Evolutionary conservation across 805 yeast genomes (phyloP).

Genomic region (Myxozyma mucilagina): DNA sequence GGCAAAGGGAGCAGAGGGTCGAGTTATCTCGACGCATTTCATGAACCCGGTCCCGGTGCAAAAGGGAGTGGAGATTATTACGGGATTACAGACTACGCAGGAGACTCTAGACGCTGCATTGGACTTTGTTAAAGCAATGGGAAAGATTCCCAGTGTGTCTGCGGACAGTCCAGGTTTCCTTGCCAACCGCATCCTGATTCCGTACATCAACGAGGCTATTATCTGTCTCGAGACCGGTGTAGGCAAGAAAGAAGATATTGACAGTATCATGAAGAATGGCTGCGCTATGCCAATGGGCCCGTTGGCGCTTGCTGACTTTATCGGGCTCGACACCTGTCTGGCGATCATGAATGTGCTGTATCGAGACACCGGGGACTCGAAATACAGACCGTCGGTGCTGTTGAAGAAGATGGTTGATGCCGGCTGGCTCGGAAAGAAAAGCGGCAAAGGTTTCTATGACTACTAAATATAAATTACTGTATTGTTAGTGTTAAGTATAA

Average conservation of each 20-base stretch:
- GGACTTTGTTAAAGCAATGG: constrained; percentile 41
- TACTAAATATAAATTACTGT: constrained; percentile 13
- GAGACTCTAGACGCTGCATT: constrained; percentile 40
- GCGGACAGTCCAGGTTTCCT: constrained; percentile 47
- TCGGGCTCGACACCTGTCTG: constrained; percentile 48
- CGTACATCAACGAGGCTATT: constrained; percentile 49
- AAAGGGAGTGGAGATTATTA: constrained; percentile 47
- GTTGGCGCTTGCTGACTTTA: constrained; percentile 46
- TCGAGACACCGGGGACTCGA: constrained; percentile 45
- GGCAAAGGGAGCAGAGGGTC: constrained; percentile 44
- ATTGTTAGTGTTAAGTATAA: background rate
- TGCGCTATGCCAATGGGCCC: constrained; percentile 53
- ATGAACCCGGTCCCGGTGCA: constrained; percentile 52
- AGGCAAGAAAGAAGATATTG: constrained; percentile 46
- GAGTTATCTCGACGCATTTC: constrained; percentile 48
- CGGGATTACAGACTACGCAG: constrained; percentile 45
- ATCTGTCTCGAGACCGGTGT: constrained; percentile 45
- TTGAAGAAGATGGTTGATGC: constrained; percentile 46
- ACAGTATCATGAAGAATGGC: constrained; percentile 48
- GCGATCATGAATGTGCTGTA: constrained; percentile 46
- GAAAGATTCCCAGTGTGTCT: constrained; percentile 44
- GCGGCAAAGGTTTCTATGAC: constrained; percentile 47
- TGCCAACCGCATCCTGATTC: constrained; percentile 47
- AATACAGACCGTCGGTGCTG: constrained; percentile 45
- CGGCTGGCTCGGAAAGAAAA: constrained; percentile 46